These are phyloP conservation scores for Yamadazyma songkhlaensis DNA, from an alignment of 1,139 yeast species.

Conservation along the genomic window DNA sequence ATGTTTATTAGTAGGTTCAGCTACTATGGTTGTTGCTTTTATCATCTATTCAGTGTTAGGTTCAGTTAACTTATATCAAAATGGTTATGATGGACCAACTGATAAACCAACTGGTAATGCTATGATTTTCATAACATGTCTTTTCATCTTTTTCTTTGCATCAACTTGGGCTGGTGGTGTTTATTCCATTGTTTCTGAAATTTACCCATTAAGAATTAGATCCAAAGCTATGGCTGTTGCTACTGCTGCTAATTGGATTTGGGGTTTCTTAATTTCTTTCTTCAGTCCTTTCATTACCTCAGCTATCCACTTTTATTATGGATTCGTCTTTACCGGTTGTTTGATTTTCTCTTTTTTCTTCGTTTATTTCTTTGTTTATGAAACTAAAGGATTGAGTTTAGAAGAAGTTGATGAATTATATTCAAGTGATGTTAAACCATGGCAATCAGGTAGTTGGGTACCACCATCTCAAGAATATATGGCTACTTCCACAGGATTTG, in stretches of 20 bases:
- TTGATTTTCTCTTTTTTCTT: conserved; percentile 53
- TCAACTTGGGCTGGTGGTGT: conserved; percentile 85
- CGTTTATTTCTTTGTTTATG: conserved; percentile 57
- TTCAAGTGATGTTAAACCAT: conserved; percentile 39
- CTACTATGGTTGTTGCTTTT: conserved; percentile 53
- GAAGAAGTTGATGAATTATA: conserved; percentile 71
- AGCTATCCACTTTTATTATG: conserved; percentile 49
- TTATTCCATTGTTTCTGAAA: conserved; percentile 74
- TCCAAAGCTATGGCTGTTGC: conserved; percentile 78
- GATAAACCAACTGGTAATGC: conserved; percentile 58
- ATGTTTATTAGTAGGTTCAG: conserved; percentile 52
- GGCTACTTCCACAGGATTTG: conserved; percentile 30
- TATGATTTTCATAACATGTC: conserved; percentile 71
- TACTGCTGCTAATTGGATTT: conserved; percentile 74
- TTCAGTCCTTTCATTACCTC: conserved; percentile 67
- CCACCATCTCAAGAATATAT: conserved; percentile 34
- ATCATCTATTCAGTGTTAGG: conserved; percentile 61
- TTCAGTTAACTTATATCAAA: conserved; percentile 53
- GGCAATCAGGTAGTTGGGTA: conserved; percentile 44
- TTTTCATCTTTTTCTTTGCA: conserved; percentile 79
- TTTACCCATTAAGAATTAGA: conserved; percentile 75
- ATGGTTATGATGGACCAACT: conserved; percentile 36
- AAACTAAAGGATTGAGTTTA: conserved; percentile 63
- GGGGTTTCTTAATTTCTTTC: conserved; percentile 74
- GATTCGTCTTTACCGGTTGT: conserved; percentile 75